phyloP scores from a whole-genome alignment of 805 yeast species.

The Isabelozyma heimii region DNA sequence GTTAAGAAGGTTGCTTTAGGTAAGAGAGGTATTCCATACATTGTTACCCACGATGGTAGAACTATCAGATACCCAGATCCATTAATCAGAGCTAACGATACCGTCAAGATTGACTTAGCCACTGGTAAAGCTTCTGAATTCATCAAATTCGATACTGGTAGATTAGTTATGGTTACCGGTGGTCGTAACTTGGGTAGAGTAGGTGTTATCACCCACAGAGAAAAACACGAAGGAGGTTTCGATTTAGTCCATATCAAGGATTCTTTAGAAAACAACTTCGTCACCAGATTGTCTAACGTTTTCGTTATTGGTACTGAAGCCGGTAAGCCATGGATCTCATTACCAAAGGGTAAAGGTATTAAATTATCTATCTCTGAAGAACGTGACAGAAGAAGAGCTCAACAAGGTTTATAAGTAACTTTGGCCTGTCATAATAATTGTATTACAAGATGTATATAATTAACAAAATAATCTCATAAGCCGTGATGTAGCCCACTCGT shows the following conservation, averaged over 20 bases:
- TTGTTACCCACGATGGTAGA: conserved; percentile 26
- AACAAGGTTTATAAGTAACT: conserved; percentile 27
- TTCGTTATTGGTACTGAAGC: conserved; percentile 42
- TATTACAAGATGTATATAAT: too few species aligned
- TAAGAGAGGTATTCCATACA: conserved; percentile 24
- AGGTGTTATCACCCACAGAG: conserved; percentile 43
- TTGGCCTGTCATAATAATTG: not conserved
- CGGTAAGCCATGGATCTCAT: conserved; percentile 38
- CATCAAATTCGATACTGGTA: conserved; percentile 40
- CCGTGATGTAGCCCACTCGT: too few species aligned
- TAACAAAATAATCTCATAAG: not conserved
- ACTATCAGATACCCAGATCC: conserved; percentile 27
- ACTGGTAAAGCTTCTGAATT: conserved; percentile 23
- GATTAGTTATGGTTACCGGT: conserved; percentile 42
- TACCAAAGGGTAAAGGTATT: conserved; percentile 46
- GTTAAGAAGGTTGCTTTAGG: conserved; percentile 24
- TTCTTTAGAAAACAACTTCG: conserved; percentile 40
- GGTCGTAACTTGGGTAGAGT: conserved; percentile 44
- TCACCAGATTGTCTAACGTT: conserved; percentile 41
- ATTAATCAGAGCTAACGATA: conserved; percentile 19
- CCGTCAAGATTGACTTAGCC: conserved; percentile 23
- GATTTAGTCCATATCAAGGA: conserved; percentile 43
- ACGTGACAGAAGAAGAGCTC: conserved; percentile 46
- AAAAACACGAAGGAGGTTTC: conserved; percentile 44
- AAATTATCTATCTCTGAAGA: conserved; percentile 42